These are phyloP conservation scores for Monilinia vaccinii-corymbosi DNA, from an alignment of 2,329 filamentous ascomycete species.

Conservation along the genomic window DNA sequence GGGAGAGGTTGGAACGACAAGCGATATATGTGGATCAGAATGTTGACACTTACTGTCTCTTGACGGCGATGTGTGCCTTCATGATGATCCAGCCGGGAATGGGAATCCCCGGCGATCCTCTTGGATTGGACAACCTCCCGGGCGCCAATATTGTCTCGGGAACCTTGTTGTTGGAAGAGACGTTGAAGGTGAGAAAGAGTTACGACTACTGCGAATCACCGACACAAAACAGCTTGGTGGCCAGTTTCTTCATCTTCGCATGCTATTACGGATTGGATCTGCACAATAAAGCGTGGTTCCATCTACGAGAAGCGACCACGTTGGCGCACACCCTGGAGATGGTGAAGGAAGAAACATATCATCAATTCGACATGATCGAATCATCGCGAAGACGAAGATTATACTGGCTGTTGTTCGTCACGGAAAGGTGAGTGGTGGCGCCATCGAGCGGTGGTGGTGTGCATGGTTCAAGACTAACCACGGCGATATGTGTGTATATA, in stretches of 20 bases:
- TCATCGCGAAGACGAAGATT: slow-evolving; percentile 55
- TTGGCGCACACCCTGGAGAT: slow-evolving; percentile 53
- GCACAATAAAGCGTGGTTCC: slow-evolving; percentile 71
- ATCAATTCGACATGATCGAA: slow-evolving; percentile 49
- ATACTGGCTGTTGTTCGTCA: slow-evolving; percentile 65
- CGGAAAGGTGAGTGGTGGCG: slow-evolving; percentile 51
- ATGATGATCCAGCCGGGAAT: slow-evolving; percentile 63
- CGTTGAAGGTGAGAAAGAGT: slow-evolving; percentile 52
- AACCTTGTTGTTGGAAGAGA: slow-evolving; percentile 59
- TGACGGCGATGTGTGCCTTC: slow-evolving; percentile 57
- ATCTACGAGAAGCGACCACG: slow-evolving; percentile 68
- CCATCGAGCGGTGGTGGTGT: too few species aligned
- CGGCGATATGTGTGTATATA: too few species aligned
- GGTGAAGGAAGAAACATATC: slow-evolving; percentile 55
- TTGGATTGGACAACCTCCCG: slow-evolving; percentile 46
- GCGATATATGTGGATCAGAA: slow-evolving; percentile 52
- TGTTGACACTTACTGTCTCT: slow-evolving; percentile 53
- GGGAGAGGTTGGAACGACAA: slow-evolving; percentile 48
- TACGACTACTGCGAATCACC: slow-evolving; percentile 51
- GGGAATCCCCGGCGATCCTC: slow-evolving; percentile 49
- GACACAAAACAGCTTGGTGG: slow-evolving; percentile 51
- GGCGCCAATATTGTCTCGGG: slow-evolving; percentile 52
- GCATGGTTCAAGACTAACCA: slow-evolving; percentile 11
- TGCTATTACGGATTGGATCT: slow-evolving; percentile 63
- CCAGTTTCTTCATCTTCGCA: slow-evolving; percentile 72